Conservation (phyloP, 140 eudicot species). For the Oenanthe javanica region DNA sequence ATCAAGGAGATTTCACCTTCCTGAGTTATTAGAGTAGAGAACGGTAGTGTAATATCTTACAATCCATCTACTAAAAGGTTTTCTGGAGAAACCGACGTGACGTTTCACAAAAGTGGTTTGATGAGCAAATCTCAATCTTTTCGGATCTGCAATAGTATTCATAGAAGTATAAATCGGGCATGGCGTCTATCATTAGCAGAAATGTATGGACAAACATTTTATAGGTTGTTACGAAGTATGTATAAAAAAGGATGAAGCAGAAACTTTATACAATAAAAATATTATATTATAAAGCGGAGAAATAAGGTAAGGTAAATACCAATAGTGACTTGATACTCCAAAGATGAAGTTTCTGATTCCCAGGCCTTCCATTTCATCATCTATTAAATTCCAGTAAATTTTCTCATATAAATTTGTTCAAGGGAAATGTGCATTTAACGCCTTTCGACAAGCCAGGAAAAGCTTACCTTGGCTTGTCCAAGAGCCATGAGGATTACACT, state of each 20-base stretch:
- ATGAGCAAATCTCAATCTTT: constrained; percentile 67
- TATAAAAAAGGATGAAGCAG: neutral
- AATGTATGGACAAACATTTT: neutral
- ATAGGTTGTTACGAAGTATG: neutral
- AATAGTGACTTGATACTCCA: constrained; percentile 52
- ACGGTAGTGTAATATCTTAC: constrained; percentile 26
- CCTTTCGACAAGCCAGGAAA: neutral
- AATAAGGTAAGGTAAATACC: constrained; percentile 25
- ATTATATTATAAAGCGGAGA: neutral
- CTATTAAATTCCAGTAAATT: constrained; percentile 18
- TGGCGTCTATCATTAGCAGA: neutral
- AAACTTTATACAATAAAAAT: neutral
- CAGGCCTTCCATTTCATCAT: constrained; percentile 80
- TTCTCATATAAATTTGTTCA: neutral
- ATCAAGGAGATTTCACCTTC: neutral
- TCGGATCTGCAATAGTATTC: constrained; percentile 43
- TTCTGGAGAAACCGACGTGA: constrained; percentile 50
- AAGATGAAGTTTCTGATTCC: constrained; percentile 71
- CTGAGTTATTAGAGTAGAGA: neutral
- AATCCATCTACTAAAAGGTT: constrained; percentile 67
- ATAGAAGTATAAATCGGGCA: neutral
- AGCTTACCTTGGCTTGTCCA: constrained; percentile 58
- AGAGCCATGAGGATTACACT: constrained; percentile 57
- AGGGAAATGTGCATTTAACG: neutral
- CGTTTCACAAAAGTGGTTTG: constrained; percentile 78